phyloP scores from a whole-genome alignment of 768 basidiomycete genomes.

The Hydnomerulius pinastri region DNA sequence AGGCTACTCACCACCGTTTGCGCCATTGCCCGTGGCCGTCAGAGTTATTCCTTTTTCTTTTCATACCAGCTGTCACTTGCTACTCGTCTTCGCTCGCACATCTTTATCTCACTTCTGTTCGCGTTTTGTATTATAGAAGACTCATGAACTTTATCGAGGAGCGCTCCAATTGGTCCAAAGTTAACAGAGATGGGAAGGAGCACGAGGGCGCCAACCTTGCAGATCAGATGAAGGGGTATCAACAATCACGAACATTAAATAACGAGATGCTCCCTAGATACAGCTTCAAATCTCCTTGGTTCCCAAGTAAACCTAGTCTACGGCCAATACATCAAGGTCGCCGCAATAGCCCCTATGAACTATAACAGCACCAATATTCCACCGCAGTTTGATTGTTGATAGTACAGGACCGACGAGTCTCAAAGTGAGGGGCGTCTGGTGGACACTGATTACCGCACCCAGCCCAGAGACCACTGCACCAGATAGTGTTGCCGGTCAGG shows the following conservation, averaged over 20 bases:
- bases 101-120: slow-evolving; percentile 30
- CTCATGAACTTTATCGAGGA: slow-evolving; percentile 13
- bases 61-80: slow-evolving; percentile 30
- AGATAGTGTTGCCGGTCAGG: background rate
- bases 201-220: no score
- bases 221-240: no score
- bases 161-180: no score
- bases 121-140: slow-evolving; percentile 33
- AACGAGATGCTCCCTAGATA: no score
- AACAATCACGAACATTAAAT: no score
- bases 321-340: no score
- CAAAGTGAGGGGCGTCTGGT: slow-evolving; percentile 6
- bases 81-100: slow-evolving; percentile 27
- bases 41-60: slow-evolving; percentile 14
- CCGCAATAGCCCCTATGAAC: background rate
- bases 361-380: slow-evolving; percentile 16
- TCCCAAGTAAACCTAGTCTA: no score
- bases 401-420: slow-evolving; percentile 9
- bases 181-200: no score
- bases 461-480: slow-evolving; percentile 11
- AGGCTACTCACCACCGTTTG: slow-evolving; percentile 16
- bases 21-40: slow-evolving; percentile 7
- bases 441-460: slow-evolving; percentile 9
- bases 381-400: background rate
- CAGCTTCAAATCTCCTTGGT: background rate